phyloP scores from a whole-genome alignment of 306 rosid genomes.

The Lathyrus tuberosus region DNA sequence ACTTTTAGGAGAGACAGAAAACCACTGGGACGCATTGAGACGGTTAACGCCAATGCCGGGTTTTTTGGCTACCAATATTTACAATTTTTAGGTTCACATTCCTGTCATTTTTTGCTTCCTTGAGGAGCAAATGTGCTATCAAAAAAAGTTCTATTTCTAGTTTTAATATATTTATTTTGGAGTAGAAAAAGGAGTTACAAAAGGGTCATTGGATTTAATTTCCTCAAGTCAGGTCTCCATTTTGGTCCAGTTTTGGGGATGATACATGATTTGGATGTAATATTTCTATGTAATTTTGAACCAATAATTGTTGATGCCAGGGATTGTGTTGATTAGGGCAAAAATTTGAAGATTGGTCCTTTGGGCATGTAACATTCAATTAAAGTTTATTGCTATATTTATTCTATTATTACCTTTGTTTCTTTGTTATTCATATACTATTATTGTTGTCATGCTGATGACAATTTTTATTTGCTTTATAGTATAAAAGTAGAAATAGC shows the following conservation, averaged over 20 bases:
- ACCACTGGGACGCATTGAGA: constrained; percentile 39
- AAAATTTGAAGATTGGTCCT: constrained; percentile 48
- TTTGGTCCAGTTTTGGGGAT: constrained; percentile 68
- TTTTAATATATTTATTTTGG: constrained; percentile 43
- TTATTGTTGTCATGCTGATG: not conserved
- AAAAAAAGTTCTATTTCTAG: constrained; percentile 42
- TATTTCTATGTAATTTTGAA: constrained; percentile 51
- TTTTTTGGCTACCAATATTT: constrained; percentile 53
- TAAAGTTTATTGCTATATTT: constrained; percentile 44
- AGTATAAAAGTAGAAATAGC: not conserved
- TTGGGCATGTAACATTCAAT: constrained; percentile 51
- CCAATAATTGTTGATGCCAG: constrained; percentile 46
- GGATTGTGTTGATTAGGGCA: constrained; percentile 38
- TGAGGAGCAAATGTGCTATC: constrained; percentile 47
- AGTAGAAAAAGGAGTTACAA: constrained; percentile 43
- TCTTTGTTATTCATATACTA: not conserved
- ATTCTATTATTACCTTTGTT: constrained; percentile 34
- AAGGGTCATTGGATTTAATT: constrained; percentile 50
- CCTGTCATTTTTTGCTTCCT: constrained; percentile 49
- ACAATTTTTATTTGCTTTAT: not conserved
- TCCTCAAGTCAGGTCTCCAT: constrained; percentile 46
- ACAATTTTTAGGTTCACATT: constrained; percentile 55
- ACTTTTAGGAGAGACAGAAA: constrained; percentile 42
- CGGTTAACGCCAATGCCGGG: constrained; percentile 43
- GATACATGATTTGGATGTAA: constrained; percentile 45